A percentile compares a stretch with the other conserved stretches of the same genome.
phyloP scores from a whole-genome alignment of 2,329 filamentous ascomycete species.

The Ceratocystis alfenasii region DNA sequence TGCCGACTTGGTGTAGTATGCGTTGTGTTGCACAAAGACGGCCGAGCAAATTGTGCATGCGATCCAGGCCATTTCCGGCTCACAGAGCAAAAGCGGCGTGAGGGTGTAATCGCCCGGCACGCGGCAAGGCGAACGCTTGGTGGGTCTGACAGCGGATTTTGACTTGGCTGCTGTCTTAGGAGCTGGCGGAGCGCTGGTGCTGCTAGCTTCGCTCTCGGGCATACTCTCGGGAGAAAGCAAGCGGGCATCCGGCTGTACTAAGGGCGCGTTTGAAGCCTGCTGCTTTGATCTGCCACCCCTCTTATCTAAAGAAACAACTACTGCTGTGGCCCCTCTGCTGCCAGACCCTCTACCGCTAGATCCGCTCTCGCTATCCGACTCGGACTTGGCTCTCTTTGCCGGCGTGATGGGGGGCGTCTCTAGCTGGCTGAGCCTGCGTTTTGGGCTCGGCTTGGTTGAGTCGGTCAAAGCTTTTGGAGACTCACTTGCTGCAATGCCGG shows the following conservation, averaged over 20 bases:
- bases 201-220: neutral
- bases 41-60: conserved; percentile 73
- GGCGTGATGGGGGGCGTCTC: conserved; percentile 15
- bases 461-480: neutral
- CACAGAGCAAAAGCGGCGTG: conserved; percentile 61
- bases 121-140: conserved; percentile 31
- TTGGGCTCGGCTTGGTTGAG: conserved; percentile 16
- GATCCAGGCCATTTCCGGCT: conserved; percentile 71
- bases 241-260: neutral
- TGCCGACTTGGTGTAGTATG: conserved; percentile 71
- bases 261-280: neutral
- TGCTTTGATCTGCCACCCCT: neutral
- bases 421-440: conserved; percentile 12
- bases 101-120: conserved; percentile 71
- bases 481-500: neutral
- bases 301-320: neutral
- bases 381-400: conserved; percentile 17
- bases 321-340: neutral
- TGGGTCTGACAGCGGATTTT: neutral
- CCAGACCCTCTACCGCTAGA: neutral
- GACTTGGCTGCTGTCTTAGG: neutral
- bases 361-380: conserved; percentile 16
- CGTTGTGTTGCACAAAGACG: conserved; percentile 78
- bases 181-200: neutral
- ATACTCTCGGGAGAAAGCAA: neutral